Conservation (phyloP, 495 filamentous ascomycete species). For the Aspergillus affinis region DNA sequence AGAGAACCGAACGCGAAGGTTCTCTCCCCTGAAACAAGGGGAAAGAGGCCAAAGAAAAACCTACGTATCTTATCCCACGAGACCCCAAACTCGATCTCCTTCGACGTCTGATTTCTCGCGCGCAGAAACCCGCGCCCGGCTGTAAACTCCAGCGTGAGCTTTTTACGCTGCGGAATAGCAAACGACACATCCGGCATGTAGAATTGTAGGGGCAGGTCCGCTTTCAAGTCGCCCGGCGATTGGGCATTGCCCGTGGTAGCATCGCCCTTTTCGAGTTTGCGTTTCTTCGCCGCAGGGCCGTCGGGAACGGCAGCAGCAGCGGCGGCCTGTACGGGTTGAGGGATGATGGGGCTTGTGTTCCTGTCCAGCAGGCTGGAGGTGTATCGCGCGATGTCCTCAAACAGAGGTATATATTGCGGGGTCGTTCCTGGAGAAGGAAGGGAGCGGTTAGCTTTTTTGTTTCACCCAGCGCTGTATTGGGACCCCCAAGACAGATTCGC, state of each 20-base stretch:
- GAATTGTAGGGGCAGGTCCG: conserved; percentile 38
- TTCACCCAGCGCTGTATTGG: neutral
- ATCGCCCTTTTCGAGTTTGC: conserved; percentile 54
- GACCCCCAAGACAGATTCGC: neutral
- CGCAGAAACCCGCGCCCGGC: conserved; percentile 60
- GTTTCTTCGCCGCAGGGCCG: conserved; percentile 51
- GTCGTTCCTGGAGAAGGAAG: conserved; percentile 29
- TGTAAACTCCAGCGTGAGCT: conserved; percentile 74
- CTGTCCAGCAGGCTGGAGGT: conserved; percentile 45
- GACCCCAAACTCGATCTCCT: conserved; percentile 67
- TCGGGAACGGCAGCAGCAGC: conserved; percentile 21
- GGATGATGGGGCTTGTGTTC: conserved; percentile 26
- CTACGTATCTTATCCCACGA: conserved; percentile 73
- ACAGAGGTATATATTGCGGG: conserved; percentile 42
- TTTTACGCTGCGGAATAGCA: conserved; percentile 85
- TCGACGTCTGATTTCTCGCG: conserved; percentile 62
- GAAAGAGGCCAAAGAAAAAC: conserved; percentile 30
- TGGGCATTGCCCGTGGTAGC: conserved; percentile 34
- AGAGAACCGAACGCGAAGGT: neutral
- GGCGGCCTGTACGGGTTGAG: conserved; percentile 26
- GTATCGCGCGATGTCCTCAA: conserved; percentile 51
- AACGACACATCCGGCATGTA: conserved; percentile 73
- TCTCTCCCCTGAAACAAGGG: neutral
- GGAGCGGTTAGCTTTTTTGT: conserved; percentile 11
- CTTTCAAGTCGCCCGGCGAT: conserved; percentile 43